These are phyloP conservation scores for Brasenia schreberi DNA, from an alignment of 164 flowering plant species.

Conservation along the genomic window DNA sequence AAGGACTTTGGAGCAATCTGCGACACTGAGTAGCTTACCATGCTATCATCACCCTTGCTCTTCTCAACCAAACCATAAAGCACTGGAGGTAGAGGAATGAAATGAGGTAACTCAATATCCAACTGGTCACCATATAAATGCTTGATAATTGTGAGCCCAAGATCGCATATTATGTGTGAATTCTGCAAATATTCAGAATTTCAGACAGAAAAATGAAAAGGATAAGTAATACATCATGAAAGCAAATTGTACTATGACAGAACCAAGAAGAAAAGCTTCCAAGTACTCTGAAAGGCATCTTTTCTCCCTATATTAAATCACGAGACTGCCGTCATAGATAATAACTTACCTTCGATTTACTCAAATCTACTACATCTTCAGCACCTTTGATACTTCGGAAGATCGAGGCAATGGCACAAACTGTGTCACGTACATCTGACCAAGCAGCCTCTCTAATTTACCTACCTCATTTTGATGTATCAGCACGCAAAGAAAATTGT, in stretches of 20 bases:
- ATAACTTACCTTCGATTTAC: conserved; percentile 52
- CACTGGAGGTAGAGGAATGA: conserved; percentile 45
- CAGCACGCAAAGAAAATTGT: too few relatives aligned
- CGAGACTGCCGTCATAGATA: too few relatives aligned
- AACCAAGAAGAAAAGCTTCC: too few relatives aligned
- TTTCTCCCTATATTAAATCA: too few relatives aligned
- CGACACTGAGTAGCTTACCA: conserved; percentile 17
- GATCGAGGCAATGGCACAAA: conserved; percentile 6
- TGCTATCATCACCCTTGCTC: conserved; percentile 17
- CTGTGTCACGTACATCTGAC: conserved; percentile 36
- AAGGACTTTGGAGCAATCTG: too few relatives aligned
- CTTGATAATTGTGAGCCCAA: too few relatives aligned
- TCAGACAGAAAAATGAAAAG: too few relatives aligned
- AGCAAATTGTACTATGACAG: too few relatives aligned
- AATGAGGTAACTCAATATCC: conserved; percentile 7
- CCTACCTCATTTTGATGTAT: conserved; percentile 43
- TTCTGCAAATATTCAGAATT: too few relatives aligned
- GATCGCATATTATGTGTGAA: too few relatives aligned
- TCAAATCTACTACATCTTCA: conserved; percentile 52
- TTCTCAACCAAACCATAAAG: conserved; percentile 6
- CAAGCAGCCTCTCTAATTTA: conserved; percentile 31
- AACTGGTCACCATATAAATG: conserved; percentile 16
- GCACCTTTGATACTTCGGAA: conserved; percentile 10
- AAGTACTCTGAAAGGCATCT: too few relatives aligned
- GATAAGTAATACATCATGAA: too few relatives aligned